phyloP scores from a whole-genome alignment of 2,329 filamentous ascomycete genomes.

The Stachybotrys chartarum region DNA sequence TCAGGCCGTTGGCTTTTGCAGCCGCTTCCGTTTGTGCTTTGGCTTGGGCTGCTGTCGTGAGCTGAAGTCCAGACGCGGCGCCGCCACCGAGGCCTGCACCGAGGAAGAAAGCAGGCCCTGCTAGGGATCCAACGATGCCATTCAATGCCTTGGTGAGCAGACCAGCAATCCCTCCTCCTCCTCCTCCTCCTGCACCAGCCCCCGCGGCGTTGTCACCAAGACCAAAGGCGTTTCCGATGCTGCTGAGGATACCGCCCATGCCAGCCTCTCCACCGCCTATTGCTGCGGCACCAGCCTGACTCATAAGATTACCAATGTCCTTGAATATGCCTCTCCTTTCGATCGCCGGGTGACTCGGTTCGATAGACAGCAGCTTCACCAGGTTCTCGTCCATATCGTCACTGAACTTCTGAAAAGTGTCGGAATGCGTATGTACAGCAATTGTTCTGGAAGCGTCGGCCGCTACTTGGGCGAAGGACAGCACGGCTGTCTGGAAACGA shows the following conservation, averaged over 20 bases:
- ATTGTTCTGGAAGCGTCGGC: neutral
- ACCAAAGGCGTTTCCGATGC: neutral
- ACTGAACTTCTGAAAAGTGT: neutral
- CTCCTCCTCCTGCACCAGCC: neutral
- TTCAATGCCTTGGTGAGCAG: neutral
- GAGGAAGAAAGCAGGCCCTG: neutral
- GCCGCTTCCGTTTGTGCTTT: neutral
- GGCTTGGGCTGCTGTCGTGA: neutral
- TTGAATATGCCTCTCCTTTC: neutral
- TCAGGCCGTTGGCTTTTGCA: neutral
- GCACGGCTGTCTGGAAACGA: neutral
- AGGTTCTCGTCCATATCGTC: neutral
- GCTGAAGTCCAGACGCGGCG: neutral
- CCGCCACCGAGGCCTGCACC: neutral
- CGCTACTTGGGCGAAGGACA: neutral
- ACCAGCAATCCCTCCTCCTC: neutral
- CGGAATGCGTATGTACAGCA: neutral
- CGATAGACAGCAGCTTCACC: neutral
- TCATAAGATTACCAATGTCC: neutral
- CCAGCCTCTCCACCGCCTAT: neutral
- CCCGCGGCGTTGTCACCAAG: neutral
- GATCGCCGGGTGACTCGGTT: neutral
- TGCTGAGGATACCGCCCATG: neutral
- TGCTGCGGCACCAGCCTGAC: neutral
- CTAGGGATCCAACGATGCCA: neutral